Base-by-base conservation (phyloP, 345 rosid genomes). In the Rhodamnia argentea region DNA sequence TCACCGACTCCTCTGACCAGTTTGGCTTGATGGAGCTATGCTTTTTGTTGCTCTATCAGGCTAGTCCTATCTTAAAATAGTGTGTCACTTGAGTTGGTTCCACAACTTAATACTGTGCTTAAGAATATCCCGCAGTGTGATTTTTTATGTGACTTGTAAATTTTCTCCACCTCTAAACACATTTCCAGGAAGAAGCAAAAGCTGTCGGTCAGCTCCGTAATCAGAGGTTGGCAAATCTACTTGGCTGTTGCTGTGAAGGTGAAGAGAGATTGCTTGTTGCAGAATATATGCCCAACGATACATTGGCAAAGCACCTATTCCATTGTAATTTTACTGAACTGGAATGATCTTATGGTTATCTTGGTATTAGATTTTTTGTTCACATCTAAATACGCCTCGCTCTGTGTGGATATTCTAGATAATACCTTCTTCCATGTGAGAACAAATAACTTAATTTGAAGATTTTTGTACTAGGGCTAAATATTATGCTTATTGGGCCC, bases 241-340 rank as follows among this genome's bases (percentile, higher is more conserved):
- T 96, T 12, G 99, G 99, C 11, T 96, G 96, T 86, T 96, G 98
- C 89, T 95, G 94, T 23, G 96, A 95, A 88, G 96, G 96, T 84
- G 96, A 96, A 50, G 99, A 95, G 89, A 93, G 96, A 85, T 89
- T 96, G 86, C 98, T 95, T 47, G 93, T 96, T 6, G 94, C 98
- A 6, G 98, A 96, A 86, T 96, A 91, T 88, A 96, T 94, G 98
- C 97, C 95, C 55, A 94, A 95, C 87, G 98, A 95, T 87, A 96
- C 99, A 23, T 90, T 95, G n/a, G 98, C 98, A 55, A 96, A 95
- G 92, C 98, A 95, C 90, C 95, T 96, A 55, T 96, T 96, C 85
- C 98, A 95, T 87, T 95, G 99, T 95, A 86, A 92, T 93, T 52
- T n/a, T 82, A 83, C 24, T 54, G 47, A 83, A 83, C 84, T 83